Evolutionary conservation across 2,329 filamentous ascomycete species (phyloP).

Genomic region (Penicillium brasilianum): DNA sequence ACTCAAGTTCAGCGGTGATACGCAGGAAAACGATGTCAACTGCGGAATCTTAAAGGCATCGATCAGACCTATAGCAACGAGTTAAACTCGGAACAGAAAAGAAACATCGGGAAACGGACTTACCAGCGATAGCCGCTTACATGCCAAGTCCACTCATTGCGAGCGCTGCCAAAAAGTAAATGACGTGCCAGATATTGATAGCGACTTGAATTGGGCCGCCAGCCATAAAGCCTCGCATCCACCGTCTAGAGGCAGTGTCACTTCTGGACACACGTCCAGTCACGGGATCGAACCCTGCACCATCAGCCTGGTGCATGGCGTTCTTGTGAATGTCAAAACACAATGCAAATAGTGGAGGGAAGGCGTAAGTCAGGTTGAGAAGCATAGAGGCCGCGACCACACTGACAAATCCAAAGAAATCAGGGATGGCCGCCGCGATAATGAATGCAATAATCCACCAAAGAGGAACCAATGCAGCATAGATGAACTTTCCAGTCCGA

Average conservation of each 20-base stretch:
- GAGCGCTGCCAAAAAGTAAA: slow-evolving; percentile 33
- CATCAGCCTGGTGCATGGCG: slow-evolving; percentile 27
- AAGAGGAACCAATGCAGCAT: slow-evolving; percentile 43
- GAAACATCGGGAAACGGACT: neutral
- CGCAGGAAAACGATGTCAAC: slow-evolving; percentile 39
- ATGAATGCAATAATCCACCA: slow-evolving; percentile 54
- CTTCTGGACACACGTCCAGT: slow-evolving; percentile 27
- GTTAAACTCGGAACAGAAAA: neutral
- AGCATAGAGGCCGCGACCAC: slow-evolving; percentile 53
- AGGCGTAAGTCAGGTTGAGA: slow-evolving; percentile 55
- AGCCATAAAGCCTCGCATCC: slow-evolving; percentile 31
- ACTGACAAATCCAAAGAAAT: slow-evolving; percentile 45
- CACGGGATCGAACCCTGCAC: slow-evolving; percentile 31
- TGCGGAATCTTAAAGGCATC: slow-evolving; percentile 36
- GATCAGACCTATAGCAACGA: slow-evolving; percentile 26
- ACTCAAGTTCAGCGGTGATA: slow-evolving; percentile 34
- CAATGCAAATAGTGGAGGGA: slow-evolving; percentile 48
- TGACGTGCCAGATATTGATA: slow-evolving; percentile 34
- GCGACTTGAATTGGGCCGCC: slow-evolving; percentile 29
- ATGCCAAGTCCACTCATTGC: slow-evolving; percentile 34
- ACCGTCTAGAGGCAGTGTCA: slow-evolving; percentile 19
- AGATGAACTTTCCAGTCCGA: slow-evolving; percentile 47
- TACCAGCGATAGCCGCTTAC: slow-evolving; percentile 34
- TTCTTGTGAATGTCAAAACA: slow-evolving; percentile 36
- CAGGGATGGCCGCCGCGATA: slow-evolving; percentile 51